phyloP scores from a whole-genome alignment of 2,329 filamentous ascomycete species.

The Periglandula ipomoeae region DNA sequence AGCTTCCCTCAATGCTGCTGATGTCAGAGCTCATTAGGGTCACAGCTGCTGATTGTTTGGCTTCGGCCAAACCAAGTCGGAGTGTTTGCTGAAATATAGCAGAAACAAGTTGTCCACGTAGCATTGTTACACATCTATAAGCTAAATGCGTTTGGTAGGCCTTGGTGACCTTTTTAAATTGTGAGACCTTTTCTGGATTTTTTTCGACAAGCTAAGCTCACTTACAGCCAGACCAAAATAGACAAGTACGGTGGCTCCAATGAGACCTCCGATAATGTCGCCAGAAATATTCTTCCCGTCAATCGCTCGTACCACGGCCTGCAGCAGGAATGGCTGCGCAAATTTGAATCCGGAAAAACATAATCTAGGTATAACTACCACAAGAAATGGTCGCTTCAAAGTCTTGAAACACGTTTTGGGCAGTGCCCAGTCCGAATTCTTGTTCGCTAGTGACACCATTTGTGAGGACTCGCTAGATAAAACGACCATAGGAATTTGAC shows the following conservation, averaged over 20 bases:
- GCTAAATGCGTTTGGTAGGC: conserved; percentile 11
- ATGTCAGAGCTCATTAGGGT: conserved; percentile 12
- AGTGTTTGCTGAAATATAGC: conserved; percentile 15
- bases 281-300: conserved; percentile 7
- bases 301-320: no score
- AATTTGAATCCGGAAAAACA: conserved; percentile 19
- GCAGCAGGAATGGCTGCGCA: conserved; percentile 21
- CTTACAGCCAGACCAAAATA: conserved; percentile 13
- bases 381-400: conserved; percentile 9
- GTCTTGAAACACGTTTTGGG: conserved; percentile 4
- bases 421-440: neutral
- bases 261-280: conserved; percentile 6
- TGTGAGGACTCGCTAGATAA: neutral
- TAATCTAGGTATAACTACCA: conserved; percentile 16
- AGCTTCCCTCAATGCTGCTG: conserved; percentile 5
- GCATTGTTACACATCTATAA: conserved; percentile 13
- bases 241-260: conserved; percentile 12
- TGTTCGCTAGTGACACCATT: neutral
- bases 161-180: neutral
- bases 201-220: no score
- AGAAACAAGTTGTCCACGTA: conserved; percentile 13
- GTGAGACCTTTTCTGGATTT: no score
- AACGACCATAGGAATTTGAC: no score
- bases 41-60: conserved; percentile 9
- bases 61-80: conserved; percentile 6